Evolutionary conservation across 768 basidiomycete genomes (phyloP), one percentile per base, ranked within the genome.

Genomic region (Psilocybe cubensis): DNA sequence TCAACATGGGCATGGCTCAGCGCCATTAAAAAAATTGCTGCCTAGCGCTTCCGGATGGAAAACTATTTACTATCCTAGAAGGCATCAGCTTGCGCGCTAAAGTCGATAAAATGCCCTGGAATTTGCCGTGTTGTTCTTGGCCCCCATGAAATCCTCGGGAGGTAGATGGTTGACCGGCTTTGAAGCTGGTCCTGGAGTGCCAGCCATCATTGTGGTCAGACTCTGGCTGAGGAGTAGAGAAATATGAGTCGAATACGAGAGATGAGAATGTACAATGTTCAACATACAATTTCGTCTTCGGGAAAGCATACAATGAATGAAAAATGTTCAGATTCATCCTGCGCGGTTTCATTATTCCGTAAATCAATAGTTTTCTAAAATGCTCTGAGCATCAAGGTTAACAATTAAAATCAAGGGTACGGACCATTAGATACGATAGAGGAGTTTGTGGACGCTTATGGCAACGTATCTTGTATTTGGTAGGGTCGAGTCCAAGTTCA

Each of bases 341-440:
- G 20, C 25, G 56, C 56, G 21, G 56, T 48, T 9, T 50, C 56
- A 25, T 28, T 41, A 18, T 45, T 49, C 14, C 56, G 56, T 29
- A 57, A 23, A 40, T 57, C 56, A 51, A 57, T 57, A 7, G 56
- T 57, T 43, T 57, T 43, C 56, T 57, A 27, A 38, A n/a, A 10
- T 6, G 5, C n/a, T 38, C n/a, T 38, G 35, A 38, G 35, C 35
- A 38, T 14, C 12, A 4, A 17, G n/a, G n/a, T n/a, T n/a, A n/a
- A n/a, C n/a, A n/a, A n/a, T n/a, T n/a, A n/a, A n/a, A n/a, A n/a
- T n/a, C n/a, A 20, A 44, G 24, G 28, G 43, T 44, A 14, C 24
- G 24, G 8, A 50, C 27, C 31, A 44, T 33, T 20, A 44, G 29
- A 21, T 44, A 29, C 21, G 17, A 51, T 7, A 43, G 25, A 4